These are phyloP conservation scores for Leccinum aurantiacum DNA, from an alignment of 768 basidiomycete genomes.

Conservation along the genomic window DNA sequence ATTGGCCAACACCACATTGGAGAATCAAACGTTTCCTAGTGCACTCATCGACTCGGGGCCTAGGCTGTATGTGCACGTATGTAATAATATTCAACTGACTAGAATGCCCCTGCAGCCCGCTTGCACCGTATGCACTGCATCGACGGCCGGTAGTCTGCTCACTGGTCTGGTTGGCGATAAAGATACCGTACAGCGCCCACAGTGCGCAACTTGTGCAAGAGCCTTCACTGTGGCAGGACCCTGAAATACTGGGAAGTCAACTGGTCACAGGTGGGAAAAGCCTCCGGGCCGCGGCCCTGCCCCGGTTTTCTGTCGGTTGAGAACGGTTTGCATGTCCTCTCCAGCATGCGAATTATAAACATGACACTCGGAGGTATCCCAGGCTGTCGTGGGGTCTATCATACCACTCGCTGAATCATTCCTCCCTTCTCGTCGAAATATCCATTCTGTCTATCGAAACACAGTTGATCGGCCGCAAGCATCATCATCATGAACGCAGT, in stretches of 20 bases:
- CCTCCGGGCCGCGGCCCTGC: background rate
- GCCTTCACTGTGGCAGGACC: background rate
- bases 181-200: too few species aligned
- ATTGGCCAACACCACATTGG: too few species aligned
- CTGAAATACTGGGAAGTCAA: too few species aligned
- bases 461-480: background rate
- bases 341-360: background rate
- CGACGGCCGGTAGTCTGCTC: background rate
- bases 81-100: too few species aligned
- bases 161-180: too few species aligned
- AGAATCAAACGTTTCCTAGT: too few species aligned
- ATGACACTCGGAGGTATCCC: slow-evolving; percentile 5
- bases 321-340: background rate
- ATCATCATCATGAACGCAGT: slow-evolving; percentile 45
- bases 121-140: too few species aligned
- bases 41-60: too few species aligned
- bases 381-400: slow-evolving; percentile 7
- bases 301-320: background rate
- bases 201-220: background rate
- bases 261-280: background rate
- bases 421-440: background rate
- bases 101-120: too few species aligned
- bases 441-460: too few species aligned
- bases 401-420: background rate
- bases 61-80: too few species aligned